A percentile compares a stretch with the other conserved stretches of the same genome.
Evolutionary conservation across 179 eudicot genomes (phyloP).

Genomic region (Spergularia azorica): DNA sequence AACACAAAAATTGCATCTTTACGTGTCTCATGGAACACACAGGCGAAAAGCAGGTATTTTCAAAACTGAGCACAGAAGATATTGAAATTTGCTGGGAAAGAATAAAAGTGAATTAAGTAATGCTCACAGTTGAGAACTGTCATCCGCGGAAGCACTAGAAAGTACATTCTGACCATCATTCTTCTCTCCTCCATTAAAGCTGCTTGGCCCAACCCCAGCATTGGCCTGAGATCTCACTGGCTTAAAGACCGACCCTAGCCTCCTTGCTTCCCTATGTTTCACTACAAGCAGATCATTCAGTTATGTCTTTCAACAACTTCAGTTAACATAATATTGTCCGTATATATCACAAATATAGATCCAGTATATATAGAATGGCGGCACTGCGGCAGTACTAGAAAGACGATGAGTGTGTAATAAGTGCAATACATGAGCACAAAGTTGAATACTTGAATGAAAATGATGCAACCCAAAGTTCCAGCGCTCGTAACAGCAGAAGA

Average conservation of each 20-base stretch:
- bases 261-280: slow-evolving; percentile 39
- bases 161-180: slow-evolving; percentile 39
- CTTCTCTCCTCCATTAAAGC: slow-evolving; percentile 50
- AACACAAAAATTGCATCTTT: neutral
- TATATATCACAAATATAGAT: too few species aligned
- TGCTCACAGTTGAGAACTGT: slow-evolving; percentile 59
- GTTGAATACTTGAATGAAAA: neutral
- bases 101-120: neutral
- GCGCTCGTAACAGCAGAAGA: too few species aligned
- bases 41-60: neutral
- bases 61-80: neutral
- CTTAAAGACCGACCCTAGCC: slow-evolving; percentile 29
- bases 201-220: slow-evolving; percentile 66
- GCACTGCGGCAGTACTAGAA: neutral
- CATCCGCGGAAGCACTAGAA: slow-evolving; percentile 36
- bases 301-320: neutral
- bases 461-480: neutral
- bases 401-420: neutral
- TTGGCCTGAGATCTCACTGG: slow-evolving; percentile 54
- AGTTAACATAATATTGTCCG: neutral
- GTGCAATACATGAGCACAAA: neutral
- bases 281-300: slow-evolving; percentile 36
- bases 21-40: neutral
- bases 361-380: neutral
- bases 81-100: neutral